Evolutionary conservation across 345 rosid genomes (phyloP), one percentile per base, ranked within the genome.

Genomic region (Rhizophora mangle): DNA sequence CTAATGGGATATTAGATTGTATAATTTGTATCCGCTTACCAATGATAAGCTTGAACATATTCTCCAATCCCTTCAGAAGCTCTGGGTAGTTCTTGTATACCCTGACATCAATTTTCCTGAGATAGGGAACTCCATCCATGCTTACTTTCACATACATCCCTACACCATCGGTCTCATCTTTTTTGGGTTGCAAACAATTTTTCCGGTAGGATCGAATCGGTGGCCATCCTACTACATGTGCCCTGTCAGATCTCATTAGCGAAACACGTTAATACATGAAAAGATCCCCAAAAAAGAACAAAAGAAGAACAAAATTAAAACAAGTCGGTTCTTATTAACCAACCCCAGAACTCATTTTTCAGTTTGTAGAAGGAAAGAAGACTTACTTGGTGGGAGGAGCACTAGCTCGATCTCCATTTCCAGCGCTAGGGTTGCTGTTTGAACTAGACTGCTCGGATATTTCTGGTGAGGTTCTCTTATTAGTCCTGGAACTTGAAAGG

Each of bases 311-410:
- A 54, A 16, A 54, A 19, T 37, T 6, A n/a, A 6, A 53, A 52
- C 55, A 16, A 19, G 16, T 8, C 9, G 24, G 22, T n/a, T 6
- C 6, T 9, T 8, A 53, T 20, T n/a, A n/a, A 53, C 22, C 21
- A 6, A 20, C 4, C 24, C 49, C 49, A 43, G 5, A 8, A 21
- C 13, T 54, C 11, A 54, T 13, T 53, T 20, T 54, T 24, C 58
- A 13, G 49, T 43, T 5, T 54, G 58, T 54, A 10, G 60, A 32
- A 5, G 29, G 59, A 22, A 20, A 61, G 52, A 63, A 22, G 34
- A 69, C 89, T 76, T 81, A 85, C 92, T 87, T 87, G 63, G 88
- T 71, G 31, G 89, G 83, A 60, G 82, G 81, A 26, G 80, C 69
- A 59, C 54, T 26, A 20, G 69, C 78, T 13, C 21, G 24, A 8